Conservation (phyloP, 257 asterid genomes). For the Agastache rugosa region DNA sequence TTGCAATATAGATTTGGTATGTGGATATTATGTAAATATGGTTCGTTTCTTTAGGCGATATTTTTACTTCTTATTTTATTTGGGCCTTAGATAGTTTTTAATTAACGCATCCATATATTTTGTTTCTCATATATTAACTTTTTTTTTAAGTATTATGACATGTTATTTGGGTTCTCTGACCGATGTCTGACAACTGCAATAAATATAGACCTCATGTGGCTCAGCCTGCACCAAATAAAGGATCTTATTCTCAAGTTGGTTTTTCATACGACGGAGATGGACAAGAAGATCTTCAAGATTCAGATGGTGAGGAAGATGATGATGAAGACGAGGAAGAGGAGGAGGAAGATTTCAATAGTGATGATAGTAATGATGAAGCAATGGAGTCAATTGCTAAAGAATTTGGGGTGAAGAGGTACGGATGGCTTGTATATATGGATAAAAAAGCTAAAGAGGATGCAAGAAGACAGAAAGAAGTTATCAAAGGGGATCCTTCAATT, state of each 20-base stretch:
- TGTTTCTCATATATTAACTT: neutral
- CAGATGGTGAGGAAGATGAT: conserved; percentile 83
- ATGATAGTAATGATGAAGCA: conserved; percentile 89
- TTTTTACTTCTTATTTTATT: neutral
- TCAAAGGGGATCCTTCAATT: conserved; percentile 95
- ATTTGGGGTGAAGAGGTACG: conserved; percentile 94
- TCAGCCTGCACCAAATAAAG: conserved; percentile 76
- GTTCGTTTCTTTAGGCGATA: conserved; percentile 4
- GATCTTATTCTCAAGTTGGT: conserved; percentile 96
- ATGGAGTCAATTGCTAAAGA: conserved; percentile 98
- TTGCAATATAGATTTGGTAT: neutral
- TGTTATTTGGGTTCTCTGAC: conserved; percentile 18
- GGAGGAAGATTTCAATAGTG: conserved; percentile 93
- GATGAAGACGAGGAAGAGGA: conserved; percentile 86
- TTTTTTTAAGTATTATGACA: neutral
- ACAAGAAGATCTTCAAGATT: conserved; percentile 65
- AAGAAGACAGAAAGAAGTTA: conserved; percentile 89
- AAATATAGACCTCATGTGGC: conserved; percentile 60
- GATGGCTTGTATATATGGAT: conserved; percentile 99
- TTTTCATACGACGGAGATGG: conserved; percentile 90
- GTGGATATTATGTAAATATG: neutral
- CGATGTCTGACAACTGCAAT: conserved; percentile 31
- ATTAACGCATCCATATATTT: neutral
- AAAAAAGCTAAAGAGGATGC: conserved; percentile 97
- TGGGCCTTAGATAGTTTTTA: neutral